Base-by-base conservation (phyloP, 495 filamentous ascomycete genomes). In the Cercophora newfieldiana region DNA sequence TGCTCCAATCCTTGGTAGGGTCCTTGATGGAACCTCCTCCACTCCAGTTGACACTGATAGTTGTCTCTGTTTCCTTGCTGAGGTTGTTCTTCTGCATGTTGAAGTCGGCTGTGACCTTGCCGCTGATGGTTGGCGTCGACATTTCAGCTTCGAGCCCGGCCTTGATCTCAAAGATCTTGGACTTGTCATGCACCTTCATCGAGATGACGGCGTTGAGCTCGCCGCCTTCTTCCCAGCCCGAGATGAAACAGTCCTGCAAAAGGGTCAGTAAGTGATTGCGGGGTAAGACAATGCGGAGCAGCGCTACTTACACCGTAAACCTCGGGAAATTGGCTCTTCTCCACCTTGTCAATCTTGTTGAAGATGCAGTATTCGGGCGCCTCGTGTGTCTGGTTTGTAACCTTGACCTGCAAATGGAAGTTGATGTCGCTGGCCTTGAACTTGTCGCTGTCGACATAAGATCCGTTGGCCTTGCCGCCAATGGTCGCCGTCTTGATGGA, bases 171-270 rank as follows among this genome's bases (percentile, higher is more conserved):
- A 14, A 6, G 18, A 47, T 47, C 60, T 61, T 49, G 10, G 16
- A 14, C 1, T 47, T 24, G 26, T 63, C 47, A 8, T 29, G 26
- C 21, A 47, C 60, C n/a, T 33, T 28, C 44, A 63, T 26, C 14
- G 60, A 63, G 28, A 63, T 31, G 48, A 63, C 48, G 44, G 33
- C 59, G 22, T n/a, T 61, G 44, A 61, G 50, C n/a, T 61, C 59
- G 33, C 59, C 59, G 59, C 59, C 59, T 21, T 61, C 59, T 16
- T 49, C 18, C 33, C 48, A 61, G 7, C 59, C 59, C 16, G 59
- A 61, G 44, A 61, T 61, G 25, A 49, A 61, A 44, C 37, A n/a
- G 59, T 61, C 59, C 16, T n/a, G n/a, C n/a, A n/a, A n/a, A n/a
- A n/a, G n/a, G n/a, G n/a, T n/a, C n/a, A n/a, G n/a, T n/a, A n/a